These are phyloP conservation scores for Phytophthora parvispora DNA, from an alignment of 352 stramenopile genomes.

Conservation along the genomic window DNA sequence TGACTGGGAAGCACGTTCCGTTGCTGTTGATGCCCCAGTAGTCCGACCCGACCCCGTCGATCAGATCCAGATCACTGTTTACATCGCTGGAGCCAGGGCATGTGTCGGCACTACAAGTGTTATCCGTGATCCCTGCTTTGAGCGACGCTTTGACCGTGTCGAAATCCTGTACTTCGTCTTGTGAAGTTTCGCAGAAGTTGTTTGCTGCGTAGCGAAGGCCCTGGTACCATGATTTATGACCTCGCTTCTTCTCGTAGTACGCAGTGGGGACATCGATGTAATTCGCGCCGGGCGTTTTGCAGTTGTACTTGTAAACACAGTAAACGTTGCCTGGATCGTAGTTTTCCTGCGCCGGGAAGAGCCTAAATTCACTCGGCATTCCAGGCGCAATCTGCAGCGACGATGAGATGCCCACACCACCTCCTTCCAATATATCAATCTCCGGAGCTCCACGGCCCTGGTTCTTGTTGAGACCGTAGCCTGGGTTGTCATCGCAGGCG, in stretches of 20 bases:
- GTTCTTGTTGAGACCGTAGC: constrained; percentile 90
- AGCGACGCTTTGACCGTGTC: constrained; percentile 34
- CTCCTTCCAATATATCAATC: constrained; percentile 96
- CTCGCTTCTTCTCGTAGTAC: constrained; percentile 44
- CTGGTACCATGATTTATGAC: constrained; percentile 65
- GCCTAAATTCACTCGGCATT: constrained; percentile 62
- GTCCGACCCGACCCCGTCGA: constrained; percentile 38
- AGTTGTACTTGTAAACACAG: constrained; percentile 55
- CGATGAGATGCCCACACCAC: constrained; percentile 82
- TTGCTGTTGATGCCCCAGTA: constrained; percentile 77
- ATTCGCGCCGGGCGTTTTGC: constrained; percentile 62
- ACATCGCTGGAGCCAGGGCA: constrained; percentile 57
- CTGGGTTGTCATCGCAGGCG: constrained; percentile 90
- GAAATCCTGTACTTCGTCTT: constrained; percentile 28
- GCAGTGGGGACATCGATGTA: constrained; percentile 49
- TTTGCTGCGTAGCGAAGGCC: constrained; percentile 59
- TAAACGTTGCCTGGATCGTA: constrained; percentile 32
- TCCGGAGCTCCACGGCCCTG: constrained; percentile 91
- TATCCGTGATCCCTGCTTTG: constrained; percentile 43
- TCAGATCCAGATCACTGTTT: constrained; percentile 45
- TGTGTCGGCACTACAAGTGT: constrained; percentile 37
- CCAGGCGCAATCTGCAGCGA: constrained; percentile 91
- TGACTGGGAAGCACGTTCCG: constrained; percentile 65
- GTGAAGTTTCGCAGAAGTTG: constrained; percentile 44
- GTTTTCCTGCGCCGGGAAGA: constrained; percentile 50